These are phyloP conservation scores for Rhodosporidiobolus sp. DNA, from an alignment of 768 basidiomycete species.

Conservation along the genomic window DNA sequence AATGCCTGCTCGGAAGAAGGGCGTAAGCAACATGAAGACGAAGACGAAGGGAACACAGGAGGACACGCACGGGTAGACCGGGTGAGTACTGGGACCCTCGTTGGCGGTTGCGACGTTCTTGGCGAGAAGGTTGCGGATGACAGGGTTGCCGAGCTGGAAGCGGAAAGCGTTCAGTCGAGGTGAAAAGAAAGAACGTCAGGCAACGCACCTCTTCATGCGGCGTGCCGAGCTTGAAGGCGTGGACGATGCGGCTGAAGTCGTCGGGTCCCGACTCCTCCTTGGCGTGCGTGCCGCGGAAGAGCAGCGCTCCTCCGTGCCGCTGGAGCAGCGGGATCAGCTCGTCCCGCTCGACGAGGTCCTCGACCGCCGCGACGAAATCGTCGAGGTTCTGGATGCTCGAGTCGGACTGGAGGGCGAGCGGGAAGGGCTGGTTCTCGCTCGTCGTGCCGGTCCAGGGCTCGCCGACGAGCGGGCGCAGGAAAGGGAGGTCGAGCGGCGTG, in stretches of 20 bases:
- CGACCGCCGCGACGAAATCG: conserved; percentile 1
- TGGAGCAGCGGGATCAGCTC: neutral
- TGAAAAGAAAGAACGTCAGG: neutral
- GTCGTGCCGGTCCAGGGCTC: neutral
- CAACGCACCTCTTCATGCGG: conserved; percentile 14
- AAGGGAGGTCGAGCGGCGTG: neutral
- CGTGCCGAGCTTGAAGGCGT: conserved; percentile 10
- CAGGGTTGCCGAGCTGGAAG: conserved; percentile 10
- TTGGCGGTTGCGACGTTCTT: conserved; percentile 17
- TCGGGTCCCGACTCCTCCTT: neutral
- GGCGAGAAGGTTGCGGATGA: conserved; percentile 14
- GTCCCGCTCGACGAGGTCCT: neutral
- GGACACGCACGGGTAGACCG: conserved; percentile 5
- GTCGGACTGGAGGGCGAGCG: conserved; percentile 5
- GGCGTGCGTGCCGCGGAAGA: conserved; percentile 16
- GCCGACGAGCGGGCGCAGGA: conserved; percentile 8
- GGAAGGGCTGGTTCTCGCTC: neutral
- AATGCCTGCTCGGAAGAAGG: neutral
- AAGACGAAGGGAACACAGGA: neutral
- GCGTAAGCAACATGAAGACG: neutral
- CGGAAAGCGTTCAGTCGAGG: neutral
- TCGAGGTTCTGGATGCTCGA: neutral
- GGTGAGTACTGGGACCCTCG: conserved; percentile 5
- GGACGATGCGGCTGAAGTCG: conserved; percentile 7
- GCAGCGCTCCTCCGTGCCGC: conserved; percentile 11